These are phyloP conservation scores for Alternaria tenuissima DNA, from an alignment of 2,329 filamentous ascomycete genomes.

Conservation along the genomic window DNA sequence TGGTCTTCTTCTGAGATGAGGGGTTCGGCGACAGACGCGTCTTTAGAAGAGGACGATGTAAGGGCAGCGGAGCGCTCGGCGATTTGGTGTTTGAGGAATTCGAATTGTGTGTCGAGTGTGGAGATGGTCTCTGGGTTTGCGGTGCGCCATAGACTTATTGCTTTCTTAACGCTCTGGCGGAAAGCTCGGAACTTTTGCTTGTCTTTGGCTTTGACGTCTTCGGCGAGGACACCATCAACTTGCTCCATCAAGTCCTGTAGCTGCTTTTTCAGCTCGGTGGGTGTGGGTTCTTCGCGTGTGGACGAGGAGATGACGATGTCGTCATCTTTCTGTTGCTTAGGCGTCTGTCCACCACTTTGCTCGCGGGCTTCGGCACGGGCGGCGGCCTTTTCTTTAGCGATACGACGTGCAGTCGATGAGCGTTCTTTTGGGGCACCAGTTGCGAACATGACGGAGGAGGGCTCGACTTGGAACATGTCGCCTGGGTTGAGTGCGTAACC, in stretches of 20 bases:
- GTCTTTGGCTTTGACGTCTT: conserved; percentile 70
- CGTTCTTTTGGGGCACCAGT: conserved; percentile 75
- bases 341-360: conserved; percentile 27
- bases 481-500: conserved; percentile 95
- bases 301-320: conserved; percentile 10
- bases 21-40: conserved; percentile 20
- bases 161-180: conserved; percentile 68
- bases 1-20: conserved; percentile 63
- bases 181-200: conserved; percentile 81
- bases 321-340: conserved; percentile 17
- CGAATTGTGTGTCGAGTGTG: conserved; percentile 55
- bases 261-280: conserved; percentile 44
- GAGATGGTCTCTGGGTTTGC: conserved; percentile 57
- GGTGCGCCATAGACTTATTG: conserved; percentile 64
- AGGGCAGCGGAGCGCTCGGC: conserved; percentile 19
- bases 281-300: conserved; percentile 37
- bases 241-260: conserved; percentile 53
- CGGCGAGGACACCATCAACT: conserved; percentile 68
- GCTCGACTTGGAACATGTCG: conserved; percentile 96
- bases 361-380: conserved; percentile 39
- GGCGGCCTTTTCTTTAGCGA: conserved; percentile 42
- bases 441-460: conserved; percentile 85
- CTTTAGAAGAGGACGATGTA: conserved; percentile 3
- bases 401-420: conserved; percentile 38
- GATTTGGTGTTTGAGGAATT: conserved; percentile 51